These are phyloP conservation scores for Nitzschia sp. DNA, from an alignment of 108 stramenopile genomes.

Conservation along the genomic window DNA sequence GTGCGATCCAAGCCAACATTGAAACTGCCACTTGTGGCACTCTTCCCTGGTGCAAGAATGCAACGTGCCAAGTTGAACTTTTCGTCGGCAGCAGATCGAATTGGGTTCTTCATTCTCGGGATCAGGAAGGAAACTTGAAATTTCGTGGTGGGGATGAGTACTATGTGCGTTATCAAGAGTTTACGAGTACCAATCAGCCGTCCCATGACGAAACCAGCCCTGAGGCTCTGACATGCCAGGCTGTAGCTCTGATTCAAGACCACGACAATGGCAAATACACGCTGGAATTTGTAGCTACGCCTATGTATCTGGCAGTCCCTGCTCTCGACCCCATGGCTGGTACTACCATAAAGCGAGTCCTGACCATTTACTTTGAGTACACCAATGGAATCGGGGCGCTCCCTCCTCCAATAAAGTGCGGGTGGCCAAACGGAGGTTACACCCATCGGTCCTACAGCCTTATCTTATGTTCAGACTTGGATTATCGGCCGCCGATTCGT, in stretches of 20 bases:
- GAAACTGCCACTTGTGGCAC: neutral
- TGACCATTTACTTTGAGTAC: conserved; percentile 36
- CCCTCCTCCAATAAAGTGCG: conserved; percentile 26
- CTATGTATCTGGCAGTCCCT: neutral
- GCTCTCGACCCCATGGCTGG: neutral
- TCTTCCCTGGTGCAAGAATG: too few relatives aligned
- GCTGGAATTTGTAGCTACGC: conserved; percentile 24
- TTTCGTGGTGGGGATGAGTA: conserved; percentile 29
- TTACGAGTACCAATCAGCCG: neutral
- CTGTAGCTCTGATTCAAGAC: conserved; percentile 26
- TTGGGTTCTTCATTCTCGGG: neutral
- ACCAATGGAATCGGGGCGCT: conserved; percentile 17
- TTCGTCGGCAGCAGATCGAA: neutral
- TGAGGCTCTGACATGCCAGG: neutral
- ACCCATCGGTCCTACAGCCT: neutral
- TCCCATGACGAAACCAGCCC: neutral
- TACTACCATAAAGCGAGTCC: neutral
- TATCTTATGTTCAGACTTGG: neutral
- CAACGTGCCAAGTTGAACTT: neutral
- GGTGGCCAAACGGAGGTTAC: conserved; percentile 21
- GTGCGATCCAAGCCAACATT: neutral
- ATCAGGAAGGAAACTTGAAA: neutral
- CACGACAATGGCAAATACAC: conserved; percentile 22
- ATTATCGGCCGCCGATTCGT: neutral
- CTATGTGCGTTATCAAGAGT: conserved; percentile 29